phyloP scores from a whole-genome alignment of 2,329 filamentous ascomycete genomes.

The Dactylellina sp. region DNA sequence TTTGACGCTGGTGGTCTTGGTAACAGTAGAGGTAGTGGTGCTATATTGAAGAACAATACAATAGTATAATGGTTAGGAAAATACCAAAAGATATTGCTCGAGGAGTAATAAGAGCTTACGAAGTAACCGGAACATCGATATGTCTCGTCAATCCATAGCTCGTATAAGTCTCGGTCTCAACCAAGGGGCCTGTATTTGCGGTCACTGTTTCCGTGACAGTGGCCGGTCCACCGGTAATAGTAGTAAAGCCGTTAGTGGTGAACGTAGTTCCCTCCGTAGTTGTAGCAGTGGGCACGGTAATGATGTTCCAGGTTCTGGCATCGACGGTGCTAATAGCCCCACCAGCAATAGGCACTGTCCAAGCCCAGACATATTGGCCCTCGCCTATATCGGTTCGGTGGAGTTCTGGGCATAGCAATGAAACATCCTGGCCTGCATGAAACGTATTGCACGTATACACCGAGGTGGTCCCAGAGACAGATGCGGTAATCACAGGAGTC shows the following conservation, averaged over 20 bases:
- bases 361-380: conserved; percentile 3
- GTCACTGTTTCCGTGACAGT: conserved; percentile 30
- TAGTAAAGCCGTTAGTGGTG: conserved; percentile 3
- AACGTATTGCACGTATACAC: conserved; percentile 28
- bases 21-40: conserved; percentile 8
- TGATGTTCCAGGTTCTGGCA: conserved; percentile 5
- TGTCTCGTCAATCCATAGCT: conserved; percentile 38
- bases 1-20: conserved; percentile 32
- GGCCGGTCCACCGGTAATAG: neutral
- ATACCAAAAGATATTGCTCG: no score
- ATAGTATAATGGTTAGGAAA: neutral
- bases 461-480: conserved; percentile 12
- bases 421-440: conserved; percentile 25
- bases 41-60: conserved; percentile 2
- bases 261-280: conserved; percentile 29
- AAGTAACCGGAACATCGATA: conserved; percentile 39
- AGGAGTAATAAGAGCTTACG: no score
- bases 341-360: neutral
- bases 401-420: conserved; percentile 28
- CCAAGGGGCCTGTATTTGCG: neutral
- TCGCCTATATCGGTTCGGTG: conserved; percentile 17
- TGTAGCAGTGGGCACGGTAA: neutral
- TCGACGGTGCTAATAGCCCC: neutral
- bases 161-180: conserved; percentile 16
- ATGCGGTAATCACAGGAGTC: conserved; percentile 10